A percentile compares a stretch with the other conserved stretches of the same genome.
Evolutionary conservation across 2,329 filamentous ascomycete species (phyloP).

Genomic region (Fusarium redolens): DNA sequence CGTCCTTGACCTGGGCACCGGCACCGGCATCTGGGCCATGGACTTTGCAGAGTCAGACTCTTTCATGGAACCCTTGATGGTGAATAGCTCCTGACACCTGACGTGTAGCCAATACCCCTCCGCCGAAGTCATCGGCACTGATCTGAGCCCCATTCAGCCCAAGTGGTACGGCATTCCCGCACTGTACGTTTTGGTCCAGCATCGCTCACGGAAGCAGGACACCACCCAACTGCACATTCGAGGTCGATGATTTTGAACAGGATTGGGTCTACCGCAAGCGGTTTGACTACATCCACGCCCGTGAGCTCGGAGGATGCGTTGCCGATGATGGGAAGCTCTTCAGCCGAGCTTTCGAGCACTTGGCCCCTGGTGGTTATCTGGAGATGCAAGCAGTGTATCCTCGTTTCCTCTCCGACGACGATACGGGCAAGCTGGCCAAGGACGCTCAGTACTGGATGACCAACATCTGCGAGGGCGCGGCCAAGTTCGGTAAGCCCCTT

Average conservation of each 20-base stretch:
- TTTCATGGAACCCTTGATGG: neutral
- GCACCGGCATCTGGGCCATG: conserved; percentile 20
- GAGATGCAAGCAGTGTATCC: conserved; percentile 17
- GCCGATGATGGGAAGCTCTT: conserved; percentile 20
- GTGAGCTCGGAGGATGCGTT: conserved; percentile 29
- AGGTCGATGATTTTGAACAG: conserved; percentile 25
- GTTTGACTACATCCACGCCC: conserved; percentile 30
- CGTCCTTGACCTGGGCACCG: conserved; percentile 7
- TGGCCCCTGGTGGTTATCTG: conserved; percentile 17
- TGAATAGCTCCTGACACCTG: neutral
- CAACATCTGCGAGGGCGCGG: no score
- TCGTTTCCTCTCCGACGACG: conserved; percentile 22
- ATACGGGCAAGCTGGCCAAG: neutral
- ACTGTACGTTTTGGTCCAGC: neutral
- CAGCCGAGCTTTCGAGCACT: conserved; percentile 1
- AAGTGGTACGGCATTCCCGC: conserved; percentile 7
- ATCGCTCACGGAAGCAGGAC: no score
- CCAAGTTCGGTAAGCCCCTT: no score
- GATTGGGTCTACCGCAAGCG: conserved; percentile 21
- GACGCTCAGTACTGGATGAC: no score
- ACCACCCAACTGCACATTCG: conserved; percentile 15
- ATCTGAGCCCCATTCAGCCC: conserved; percentile 32
- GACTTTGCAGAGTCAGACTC: conserved; percentile 24
- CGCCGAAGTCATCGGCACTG: conserved; percentile 28
- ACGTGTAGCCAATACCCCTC: conserved; percentile 20